Base-by-base conservation (phyloP, 805 yeast species). In the Lipomyces yamanashiensis region DNA sequence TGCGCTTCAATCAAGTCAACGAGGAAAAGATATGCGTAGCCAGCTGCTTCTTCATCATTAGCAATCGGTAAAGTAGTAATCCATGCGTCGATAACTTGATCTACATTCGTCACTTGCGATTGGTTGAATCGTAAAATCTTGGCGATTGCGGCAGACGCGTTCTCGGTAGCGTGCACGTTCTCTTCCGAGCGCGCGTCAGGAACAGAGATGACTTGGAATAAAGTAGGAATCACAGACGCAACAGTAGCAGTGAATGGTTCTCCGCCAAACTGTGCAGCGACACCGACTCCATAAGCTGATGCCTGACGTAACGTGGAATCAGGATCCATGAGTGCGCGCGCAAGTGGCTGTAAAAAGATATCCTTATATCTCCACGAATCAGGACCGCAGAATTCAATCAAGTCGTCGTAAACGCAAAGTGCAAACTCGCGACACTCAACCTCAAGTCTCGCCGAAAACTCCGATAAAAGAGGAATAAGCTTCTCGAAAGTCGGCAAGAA, bases 151-250 rank as follows among this genome's bases (percentile, higher is more conserved):
- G 90, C 84, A 63, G 87, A 81, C 12, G 91, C 87, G 72, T 88
- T 89, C 75, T 95, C 99, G 1, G 98, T 92, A 5, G 98, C 96
- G 61, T 83, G 83, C 47, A 89, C 76, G 72, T 91, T 91, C 62
- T 89, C 97, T 49, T 90, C 96, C n/a, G 86, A 84, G 67, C 89
- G 86, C 1, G 96, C 87, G 68, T 90, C 96, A 7, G 96, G 92
- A 28, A 86, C 85, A 45, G 85, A 80, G 19, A 88, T 83, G 77
- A 91, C 84, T 69, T 86, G 86, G 71, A 88, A 83, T 75, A 95
- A 81, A 19, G 90, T 85, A 67, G 86, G 90, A 67, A 93, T 78
- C n/a, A 91, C 82, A 8, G 87, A 84, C 34, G 89, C 74, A 58
- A 88, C 84, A 60, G 88, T 83, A 40, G 87, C 86, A 23, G 81